Evolutionary conservation across 495 filamentous ascomycete genomes (phyloP), one percentile per base, ranked within the genome.

Genomic region (Podospora tetraspora): DNA sequence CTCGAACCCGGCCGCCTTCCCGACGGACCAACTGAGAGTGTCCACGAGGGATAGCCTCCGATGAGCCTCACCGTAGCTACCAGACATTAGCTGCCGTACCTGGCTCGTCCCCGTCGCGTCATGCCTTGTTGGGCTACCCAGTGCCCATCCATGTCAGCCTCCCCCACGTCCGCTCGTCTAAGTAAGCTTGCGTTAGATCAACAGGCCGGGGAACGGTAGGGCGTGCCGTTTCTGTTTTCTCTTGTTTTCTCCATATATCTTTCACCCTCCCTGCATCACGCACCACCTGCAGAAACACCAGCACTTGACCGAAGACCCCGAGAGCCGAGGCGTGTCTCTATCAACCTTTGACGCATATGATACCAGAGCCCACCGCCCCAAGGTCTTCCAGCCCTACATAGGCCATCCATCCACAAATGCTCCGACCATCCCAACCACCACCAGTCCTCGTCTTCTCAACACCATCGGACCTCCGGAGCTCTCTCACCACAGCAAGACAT

Each of bases 191-290:
- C 64, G 52, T 3, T 27, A 66, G 43, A 66, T 66, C 29, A 29
- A 60, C 34, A 66, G 6, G 43, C 19, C 19, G 43, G 16, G 19
- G 59, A 24, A n/a, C 24, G 6, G 56, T 27, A 56, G n/a, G 27
- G 64, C 63, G 58, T 58, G 56, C 52, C 23, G 64, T 27, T n/a
- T 58, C n/a, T 62, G 64, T 66, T 59, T 66, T 59, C 57, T n/a
- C 24, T 66, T 66, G 57, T 59, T 27, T 66, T 34, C 16, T 66
- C 24, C 43, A 59, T 66, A 58, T 66, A 34, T 59, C 64, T 27
- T 66, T 19, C 56, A 12, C 58, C 64, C 3, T 23, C 64, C 12
- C n/a, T 11, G 19, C 25, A 6, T 2, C 37, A 43, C 13, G 37
- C 37, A 52, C 34, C 12, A 16, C 34, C 13, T 37, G 37, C 37